Base-by-base conservation (phyloP, 1,139 yeast species). In the Geotrichum macrosporum region DNA sequence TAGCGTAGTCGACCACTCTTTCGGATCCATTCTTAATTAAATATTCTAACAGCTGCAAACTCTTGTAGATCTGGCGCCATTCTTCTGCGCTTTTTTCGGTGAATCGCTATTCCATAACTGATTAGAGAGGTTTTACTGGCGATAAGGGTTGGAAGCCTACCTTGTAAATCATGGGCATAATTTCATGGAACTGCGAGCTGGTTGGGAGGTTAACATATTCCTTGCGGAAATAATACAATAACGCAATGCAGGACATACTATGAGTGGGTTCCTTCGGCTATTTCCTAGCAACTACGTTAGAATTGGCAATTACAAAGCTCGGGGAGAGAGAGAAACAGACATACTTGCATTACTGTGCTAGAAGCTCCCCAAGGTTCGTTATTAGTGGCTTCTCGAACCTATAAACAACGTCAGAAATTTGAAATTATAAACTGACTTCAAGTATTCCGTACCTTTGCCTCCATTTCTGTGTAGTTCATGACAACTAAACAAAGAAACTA, bases 311-410 rank as follows among this genome's bases (percentile, higher is more conserved):
- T 26, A 29, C 6, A 10, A 24, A 16, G 35, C 16, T 9, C 4
- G 34, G n/a, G 32, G 22, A 20, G 13, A 30, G 34, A 29, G 21
- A 12, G 20, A 6, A 21, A 8, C 18, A 5, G 4, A 50, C 60
- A 19, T 51, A 59, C 61, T 55, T 70, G 84, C 97, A 94, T 92
- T 62, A 85, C 70, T 2, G 95, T 78, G 4, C 94, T 77, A 1
- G 95, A 81, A 2, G 96, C 94, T n/a, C 98, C 98, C 99, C 99
- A 92, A 2, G 98, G 98, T 67, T 92, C 99, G 64, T 92, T 92
- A 65, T 92, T 92, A 48, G 98, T 92, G 40, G 97, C 97, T 66
- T 92, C 97, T 54, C 98, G 80, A 18, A 65, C 63, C 61, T 57
- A 31, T 12, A 5, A 18, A 32, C n/a, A n/a, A n/a, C n/a, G n/a